Conservation (phyloP, 73 alveolate species). For the Paramecium primaurelia region DNA sequence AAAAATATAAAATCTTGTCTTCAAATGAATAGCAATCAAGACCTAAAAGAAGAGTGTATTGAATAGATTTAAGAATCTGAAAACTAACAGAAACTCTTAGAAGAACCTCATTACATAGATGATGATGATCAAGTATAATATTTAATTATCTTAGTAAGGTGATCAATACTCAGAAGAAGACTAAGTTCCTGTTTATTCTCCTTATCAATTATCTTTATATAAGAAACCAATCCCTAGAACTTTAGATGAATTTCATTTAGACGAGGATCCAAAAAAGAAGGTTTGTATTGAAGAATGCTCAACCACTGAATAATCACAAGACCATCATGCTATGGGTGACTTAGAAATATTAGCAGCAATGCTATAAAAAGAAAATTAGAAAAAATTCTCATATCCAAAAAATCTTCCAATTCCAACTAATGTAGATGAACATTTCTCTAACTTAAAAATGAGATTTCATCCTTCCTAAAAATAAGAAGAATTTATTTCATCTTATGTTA, state of each 20-base stretch:
- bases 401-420: conserved; percentile 13
- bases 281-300: conserved; percentile 12
- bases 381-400: conserved; percentile 8
- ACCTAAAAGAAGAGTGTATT: not conserved
- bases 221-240: not conserved
- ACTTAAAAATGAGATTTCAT: not conserved
- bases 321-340: conserved; percentile 19
- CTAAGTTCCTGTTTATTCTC: not conserved
- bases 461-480: not conserved
- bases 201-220: not conserved
- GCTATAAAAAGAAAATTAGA: not conserved
- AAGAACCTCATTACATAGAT: not conserved
- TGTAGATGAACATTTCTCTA: not conserved
- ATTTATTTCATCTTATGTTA: not conserved
- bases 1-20: not conserved
- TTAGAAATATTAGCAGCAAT: not conserved
- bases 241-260: not conserved
- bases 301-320: not conserved
- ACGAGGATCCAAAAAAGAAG: conserved; percentile 10
- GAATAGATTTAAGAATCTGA: not conserved
- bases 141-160: not conserved
- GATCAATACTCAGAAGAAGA: not conserved
- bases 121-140: not conserved
- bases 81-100: not conserved
- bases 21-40: not conserved